These are phyloP conservation scores for Drechslera avenae DNA, from an alignment of 2,329 filamentous ascomycete genomes.

Conservation along the genomic window DNA sequence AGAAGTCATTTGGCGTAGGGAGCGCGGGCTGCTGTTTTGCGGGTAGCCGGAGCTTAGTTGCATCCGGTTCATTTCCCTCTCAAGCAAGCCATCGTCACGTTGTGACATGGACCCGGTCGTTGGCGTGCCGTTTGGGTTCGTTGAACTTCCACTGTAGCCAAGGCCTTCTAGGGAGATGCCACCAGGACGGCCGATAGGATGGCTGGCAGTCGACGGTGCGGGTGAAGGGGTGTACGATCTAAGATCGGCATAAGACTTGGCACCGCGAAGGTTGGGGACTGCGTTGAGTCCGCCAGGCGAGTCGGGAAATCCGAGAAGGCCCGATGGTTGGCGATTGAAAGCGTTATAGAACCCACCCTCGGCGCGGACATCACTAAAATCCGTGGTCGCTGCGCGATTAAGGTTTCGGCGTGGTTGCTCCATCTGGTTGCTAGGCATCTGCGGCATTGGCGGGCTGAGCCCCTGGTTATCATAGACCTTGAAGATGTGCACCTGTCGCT, in stretches of 20 bases:
- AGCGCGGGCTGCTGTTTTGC: conserved; percentile 60
- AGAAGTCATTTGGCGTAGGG: conserved; percentile 64
- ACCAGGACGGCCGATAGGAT: conserved; percentile 70
- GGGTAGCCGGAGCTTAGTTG: conserved; percentile 59
- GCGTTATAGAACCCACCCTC: conserved; percentile 76
- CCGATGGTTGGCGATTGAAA: conserved; percentile 78
- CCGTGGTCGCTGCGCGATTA: conserved; percentile 94
- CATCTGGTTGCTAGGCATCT: conserved; percentile 67
- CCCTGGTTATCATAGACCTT: conserved; percentile 66
- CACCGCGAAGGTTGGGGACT: conserved; percentile 81
- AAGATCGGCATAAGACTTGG: conserved; percentile 95
- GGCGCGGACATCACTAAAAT: conserved; percentile 84
- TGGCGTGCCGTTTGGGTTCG: conserved; percentile 69
- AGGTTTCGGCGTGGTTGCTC: conserved; percentile 83
- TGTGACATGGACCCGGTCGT: conserved; percentile 58
- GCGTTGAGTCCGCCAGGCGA: conserved; percentile 71
- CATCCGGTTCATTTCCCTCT: conserved; percentile 67
- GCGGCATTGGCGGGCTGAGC: conserved; percentile 66
- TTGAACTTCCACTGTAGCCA: conserved; percentile 62
- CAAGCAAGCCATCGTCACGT: conserved; percentile 63
- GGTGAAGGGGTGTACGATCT: conserved; percentile 95
- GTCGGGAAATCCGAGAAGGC: conserved; percentile 80
- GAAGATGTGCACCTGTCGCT: conserved; percentile 88
- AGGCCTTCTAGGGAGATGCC: conserved; percentile 53
- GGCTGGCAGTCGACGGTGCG: conserved; percentile 86